Base-by-base conservation (phyloP, 495 filamentous ascomycete species). In the Aspergillus steynii region DNA sequence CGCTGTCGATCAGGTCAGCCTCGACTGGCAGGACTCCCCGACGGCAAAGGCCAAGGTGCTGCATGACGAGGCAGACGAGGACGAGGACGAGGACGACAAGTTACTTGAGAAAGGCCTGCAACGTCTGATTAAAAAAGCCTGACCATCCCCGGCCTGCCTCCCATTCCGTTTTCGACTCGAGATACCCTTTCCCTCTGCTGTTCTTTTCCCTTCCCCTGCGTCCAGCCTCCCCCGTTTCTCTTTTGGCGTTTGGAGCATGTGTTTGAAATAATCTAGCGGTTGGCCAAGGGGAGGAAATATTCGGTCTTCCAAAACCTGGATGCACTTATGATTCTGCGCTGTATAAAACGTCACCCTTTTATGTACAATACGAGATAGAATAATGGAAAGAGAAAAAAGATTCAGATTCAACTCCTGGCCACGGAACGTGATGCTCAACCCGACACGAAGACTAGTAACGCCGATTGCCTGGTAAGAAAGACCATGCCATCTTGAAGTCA, bases 41-140 rank as follows among this genome's bases (percentile, higher is more conserved):
- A n/a, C 59, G 20, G 56, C 65, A 5, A 25, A 52, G 29, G 55
- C 26, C 20, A 20, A 20, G 20, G 20, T 20, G 20, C 20, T 20
- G 20, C 20, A 20, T 20, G 20, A 20, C 20, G 20, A 20, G 20
- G 20, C 20, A 20, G 20, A 20, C 20, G 20, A 20, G 32, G 66
- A 70, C 3, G 56, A 50, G 29, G 55, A 67, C 32, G 60, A 64
- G 47, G 52, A 31, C 26, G 66, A 77, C 14, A 31, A 65, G 48
- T 55, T 79, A 28, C 59, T 81, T 25, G 74, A 78, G 31, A 52
- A 63, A 46, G 76, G 74, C 10, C 55, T 81, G 25, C 59, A 65
- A 52, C 74, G 74, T 47, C 53, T 78, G 53, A 27, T 27, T n/a
- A 29, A 50, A 50, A 46, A 8, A 46, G 42, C 15, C 42, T 46